Percentiles rank a stretch among this genome's conserved stretches.
Conservation (phyloP, 164 flowering plant species). For the Paratinospora sagittata region DNA sequence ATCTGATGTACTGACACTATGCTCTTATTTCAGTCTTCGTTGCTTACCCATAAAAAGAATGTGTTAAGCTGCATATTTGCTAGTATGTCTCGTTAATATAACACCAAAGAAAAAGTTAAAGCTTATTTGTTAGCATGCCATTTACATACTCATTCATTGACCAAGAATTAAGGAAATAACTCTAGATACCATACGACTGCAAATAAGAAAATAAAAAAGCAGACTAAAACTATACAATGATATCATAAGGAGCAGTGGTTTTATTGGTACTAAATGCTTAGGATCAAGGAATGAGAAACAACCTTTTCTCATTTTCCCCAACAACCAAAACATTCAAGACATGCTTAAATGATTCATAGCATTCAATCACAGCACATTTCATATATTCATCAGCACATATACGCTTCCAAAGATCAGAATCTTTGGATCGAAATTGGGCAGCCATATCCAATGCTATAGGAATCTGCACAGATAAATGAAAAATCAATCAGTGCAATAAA, state of each 20-base stretch:
- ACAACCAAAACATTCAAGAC: slow-evolving; percentile 58
- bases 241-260: slow-evolving; percentile 1
- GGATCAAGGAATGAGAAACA: neutral
- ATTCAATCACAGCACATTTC: slow-evolving; percentile 96
- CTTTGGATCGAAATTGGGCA: slow-evolving; percentile 65
- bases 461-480: slow-evolving; percentile 49
- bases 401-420: slow-evolving; percentile 94
- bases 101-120: no score
- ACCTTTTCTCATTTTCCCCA: slow-evolving; percentile 95
- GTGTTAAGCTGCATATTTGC: no score
- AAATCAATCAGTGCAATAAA: slow-evolving; percentile 9
- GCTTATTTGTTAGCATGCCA: no score
- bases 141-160: no score
- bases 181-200: no score
- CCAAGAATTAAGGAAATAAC: no score
- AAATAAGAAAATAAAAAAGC: no score
- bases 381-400: slow-evolving; percentile 90
- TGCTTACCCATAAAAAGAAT: no score
- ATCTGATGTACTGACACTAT: neutral
- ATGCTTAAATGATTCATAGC: slow-evolving; percentile 83
- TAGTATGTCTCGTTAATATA: no score
- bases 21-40: no score
- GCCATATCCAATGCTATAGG: slow-evolving; percentile 98
- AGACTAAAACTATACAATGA: neutral
- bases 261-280: neutral